These are phyloP conservation scores for Lepidium africanum DNA, from an alignment of 345 rosid species.

Conservation along the genomic window DNA sequence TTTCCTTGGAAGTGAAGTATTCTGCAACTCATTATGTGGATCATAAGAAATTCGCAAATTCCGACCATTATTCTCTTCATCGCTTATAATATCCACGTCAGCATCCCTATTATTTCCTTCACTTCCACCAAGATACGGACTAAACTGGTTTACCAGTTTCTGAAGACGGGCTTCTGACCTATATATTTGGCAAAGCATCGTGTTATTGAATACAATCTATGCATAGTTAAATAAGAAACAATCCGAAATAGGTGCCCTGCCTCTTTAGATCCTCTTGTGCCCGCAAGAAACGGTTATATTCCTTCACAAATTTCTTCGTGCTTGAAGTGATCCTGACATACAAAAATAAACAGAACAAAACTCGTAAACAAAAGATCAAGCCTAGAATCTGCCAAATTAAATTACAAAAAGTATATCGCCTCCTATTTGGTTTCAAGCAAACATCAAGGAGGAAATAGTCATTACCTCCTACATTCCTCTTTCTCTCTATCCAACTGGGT, in stretches of 20 bases:
- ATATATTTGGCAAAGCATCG: slow-evolving; percentile 14
- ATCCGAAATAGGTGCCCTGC: slow-evolving; percentile 20
- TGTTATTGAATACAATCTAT: neutral
- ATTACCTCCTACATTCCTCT: slow-evolving; percentile 72
- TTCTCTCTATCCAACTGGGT: slow-evolving; percentile 62
- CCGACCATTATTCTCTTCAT: slow-evolving; percentile 45
- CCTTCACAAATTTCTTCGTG: slow-evolving; percentile 70
- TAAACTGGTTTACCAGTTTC: slow-evolving; percentile 67
- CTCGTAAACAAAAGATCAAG: slow-evolving; percentile 9
- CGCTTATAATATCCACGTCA: slow-evolving; percentile 53
- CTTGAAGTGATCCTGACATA: slow-evolving; percentile 61
- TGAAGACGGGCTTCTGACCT: slow-evolving; percentile 76
- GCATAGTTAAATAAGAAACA: neutral
- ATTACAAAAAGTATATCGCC: neutral
- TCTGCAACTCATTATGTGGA: slow-evolving; percentile 33
- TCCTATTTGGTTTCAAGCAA: neutral
- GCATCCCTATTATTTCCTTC: slow-evolving; percentile 57
- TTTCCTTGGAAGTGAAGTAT: slow-evolving; percentile 35
- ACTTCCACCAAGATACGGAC: slow-evolving; percentile 33
- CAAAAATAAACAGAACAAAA: slow-evolving; percentile 9
- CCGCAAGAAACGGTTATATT: slow-evolving; percentile 46
- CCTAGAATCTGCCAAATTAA: neutral
- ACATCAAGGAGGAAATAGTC: neutral
- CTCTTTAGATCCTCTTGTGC: slow-evolving; percentile 75
- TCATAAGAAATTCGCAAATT: slow-evolving; percentile 14